Conservation (phyloP, 768 basidiomycete genomes). For the Plicaturopsis crispa region DNA sequence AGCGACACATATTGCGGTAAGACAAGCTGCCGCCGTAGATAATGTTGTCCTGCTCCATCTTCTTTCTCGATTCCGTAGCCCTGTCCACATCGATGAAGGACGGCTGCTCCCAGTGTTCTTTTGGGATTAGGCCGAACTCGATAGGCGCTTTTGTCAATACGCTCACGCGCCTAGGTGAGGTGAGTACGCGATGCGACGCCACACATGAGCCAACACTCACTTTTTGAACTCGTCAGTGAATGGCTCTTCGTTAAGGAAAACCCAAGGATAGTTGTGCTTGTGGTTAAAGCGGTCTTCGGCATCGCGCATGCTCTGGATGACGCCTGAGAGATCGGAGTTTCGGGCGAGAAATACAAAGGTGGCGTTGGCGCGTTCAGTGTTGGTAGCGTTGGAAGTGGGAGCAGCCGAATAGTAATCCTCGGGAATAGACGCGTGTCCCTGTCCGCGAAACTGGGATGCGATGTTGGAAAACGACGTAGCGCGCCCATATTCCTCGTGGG, state of each 20-base stretch:
- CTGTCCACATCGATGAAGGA: slow-evolving; percentile 68
- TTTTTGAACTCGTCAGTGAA: slow-evolving; percentile 72
- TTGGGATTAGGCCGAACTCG: slow-evolving; percentile 58
- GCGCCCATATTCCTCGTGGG: slow-evolving; percentile 56
- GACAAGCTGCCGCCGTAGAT: slow-evolving; percentile 31
- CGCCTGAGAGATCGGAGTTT: slow-evolving; percentile 54
- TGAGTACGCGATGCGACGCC: not conserved
- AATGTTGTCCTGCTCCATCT: slow-evolving; percentile 47
- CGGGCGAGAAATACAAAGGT: slow-evolving; percentile 48
- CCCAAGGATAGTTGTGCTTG: slow-evolving; percentile 75
- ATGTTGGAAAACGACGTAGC: slow-evolving; percentile 44
- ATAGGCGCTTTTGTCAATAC: slow-evolving; percentile 23
- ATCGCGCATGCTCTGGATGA: slow-evolving; percentile 59
- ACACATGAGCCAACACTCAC: slow-evolving; percentile 22
- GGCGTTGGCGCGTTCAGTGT: slow-evolving; percentile 22
- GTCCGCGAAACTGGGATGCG: slow-evolving; percentile 20
- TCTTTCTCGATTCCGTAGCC: slow-evolving; percentile 46
- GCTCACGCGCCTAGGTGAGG: slow-evolving; percentile 20
- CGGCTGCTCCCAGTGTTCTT: slow-evolving; percentile 71
- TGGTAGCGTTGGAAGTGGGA: slow-evolving; percentile 23
- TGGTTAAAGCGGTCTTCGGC: slow-evolving; percentile 81
- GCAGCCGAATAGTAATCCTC: slow-evolving; percentile 7
- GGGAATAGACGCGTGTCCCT: slow-evolving; percentile 6
- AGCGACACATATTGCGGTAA: slow-evolving; percentile 71
- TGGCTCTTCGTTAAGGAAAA: slow-evolving; percentile 81